Evolutionary conservation across 1,284 basidiomycete species (phyloP).

Genomic region (Cutaneotrichosporon sp.): DNA sequence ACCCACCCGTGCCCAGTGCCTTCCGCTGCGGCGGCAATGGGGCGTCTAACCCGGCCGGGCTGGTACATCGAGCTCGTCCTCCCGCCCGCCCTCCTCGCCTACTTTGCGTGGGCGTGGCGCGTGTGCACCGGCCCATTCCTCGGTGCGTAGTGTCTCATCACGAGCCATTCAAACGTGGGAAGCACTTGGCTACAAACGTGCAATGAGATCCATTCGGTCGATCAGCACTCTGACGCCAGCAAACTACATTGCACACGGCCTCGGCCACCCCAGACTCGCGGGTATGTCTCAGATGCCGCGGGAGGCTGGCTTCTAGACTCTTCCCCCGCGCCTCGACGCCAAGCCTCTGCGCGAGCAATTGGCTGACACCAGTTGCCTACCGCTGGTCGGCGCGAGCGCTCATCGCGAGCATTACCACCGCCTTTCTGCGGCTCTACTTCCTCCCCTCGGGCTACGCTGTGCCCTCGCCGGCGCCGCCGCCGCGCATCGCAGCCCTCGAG

Average conservation of each 20-base stretch:
- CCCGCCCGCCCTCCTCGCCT: slow-evolving; percentile 42
- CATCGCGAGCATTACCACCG: slow-evolving; percentile 25
- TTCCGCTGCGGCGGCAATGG: too few species aligned
- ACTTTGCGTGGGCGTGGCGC: slow-evolving; percentile 35
- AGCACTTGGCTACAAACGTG: too few species aligned
- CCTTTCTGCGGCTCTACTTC: slow-evolving; percentile 45
- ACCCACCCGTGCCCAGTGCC: too few species aligned
- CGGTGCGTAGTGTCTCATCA: slow-evolving; percentile 1
- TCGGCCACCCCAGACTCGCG: neutral
- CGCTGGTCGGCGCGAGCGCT: slow-evolving; percentile 16
- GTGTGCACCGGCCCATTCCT: slow-evolving; percentile 17
- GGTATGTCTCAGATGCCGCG: neutral
- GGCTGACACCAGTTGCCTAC: slow-evolving; percentile 28
- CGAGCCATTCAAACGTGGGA: slow-evolving; percentile 30
- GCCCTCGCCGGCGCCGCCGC: slow-evolving; percentile 33
- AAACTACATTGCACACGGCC: neutral
- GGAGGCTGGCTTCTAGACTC: too few species aligned
- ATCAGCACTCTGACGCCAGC: neutral
- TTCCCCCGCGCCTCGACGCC: neutral
- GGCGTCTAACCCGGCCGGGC: neutral
- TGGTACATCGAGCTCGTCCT: slow-evolving; percentile 33
- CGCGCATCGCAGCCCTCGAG: slow-evolving; percentile 9
- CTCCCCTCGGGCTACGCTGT: slow-evolving; percentile 36
- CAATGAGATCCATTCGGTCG: too few species aligned
- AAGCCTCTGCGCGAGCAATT: too few species aligned